These are phyloP conservation scores for Candida mattraensis DNA, from an alignment of 805 yeast genomes.

Conservation along the genomic window DNA sequence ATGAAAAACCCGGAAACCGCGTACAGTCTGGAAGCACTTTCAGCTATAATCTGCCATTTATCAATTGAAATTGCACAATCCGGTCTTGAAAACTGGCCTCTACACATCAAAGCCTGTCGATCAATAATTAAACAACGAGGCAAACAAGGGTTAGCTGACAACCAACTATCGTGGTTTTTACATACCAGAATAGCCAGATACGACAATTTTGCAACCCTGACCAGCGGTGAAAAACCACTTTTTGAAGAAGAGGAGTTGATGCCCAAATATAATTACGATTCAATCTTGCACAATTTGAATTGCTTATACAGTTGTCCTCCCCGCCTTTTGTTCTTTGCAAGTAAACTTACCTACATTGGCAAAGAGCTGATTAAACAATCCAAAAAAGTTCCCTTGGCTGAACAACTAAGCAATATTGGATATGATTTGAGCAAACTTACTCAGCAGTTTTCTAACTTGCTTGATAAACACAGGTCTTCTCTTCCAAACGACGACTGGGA, in stretches of 20 bases:
- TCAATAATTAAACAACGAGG: constrained; percentile 10
- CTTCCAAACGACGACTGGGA: constrained; percentile 10
- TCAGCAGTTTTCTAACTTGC: constrained; percentile 2
- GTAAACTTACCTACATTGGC: constrained; percentile 8
- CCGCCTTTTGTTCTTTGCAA: constrained; percentile 6
- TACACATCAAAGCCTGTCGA: constrained; percentile 10
- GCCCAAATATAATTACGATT: constrained; percentile 5
- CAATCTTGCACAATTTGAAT: constrained; percentile 6
- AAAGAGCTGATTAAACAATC: constrained; percentile 2
- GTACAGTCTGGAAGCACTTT: constrained; percentile 10
- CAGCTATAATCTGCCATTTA: constrained; percentile 12
- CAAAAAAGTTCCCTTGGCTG: too few relatives aligned
- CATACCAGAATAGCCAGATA: constrained; percentile 11
- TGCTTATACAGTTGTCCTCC: constrained; percentile 12
- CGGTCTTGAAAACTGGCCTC: constrained; percentile 11
- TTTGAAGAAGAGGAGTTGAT: constrained; percentile 8
- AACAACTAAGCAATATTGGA: constrained; percentile 8
- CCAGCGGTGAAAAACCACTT: constrained; percentile 11
- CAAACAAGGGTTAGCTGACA: constrained; percentile 1
- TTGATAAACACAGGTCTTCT: constrained; percentile 1
- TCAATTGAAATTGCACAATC: constrained; percentile 13
- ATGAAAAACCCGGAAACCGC: constrained; percentile 8
- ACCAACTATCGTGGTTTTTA: constrained; percentile 12
- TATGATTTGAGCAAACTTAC: constrained; percentile 3
- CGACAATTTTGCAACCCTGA: constrained; percentile 13